phyloP scores from a whole-genome alignment of 2,329 filamentous ascomycete genomes.

The Cytospora mali region DNA sequence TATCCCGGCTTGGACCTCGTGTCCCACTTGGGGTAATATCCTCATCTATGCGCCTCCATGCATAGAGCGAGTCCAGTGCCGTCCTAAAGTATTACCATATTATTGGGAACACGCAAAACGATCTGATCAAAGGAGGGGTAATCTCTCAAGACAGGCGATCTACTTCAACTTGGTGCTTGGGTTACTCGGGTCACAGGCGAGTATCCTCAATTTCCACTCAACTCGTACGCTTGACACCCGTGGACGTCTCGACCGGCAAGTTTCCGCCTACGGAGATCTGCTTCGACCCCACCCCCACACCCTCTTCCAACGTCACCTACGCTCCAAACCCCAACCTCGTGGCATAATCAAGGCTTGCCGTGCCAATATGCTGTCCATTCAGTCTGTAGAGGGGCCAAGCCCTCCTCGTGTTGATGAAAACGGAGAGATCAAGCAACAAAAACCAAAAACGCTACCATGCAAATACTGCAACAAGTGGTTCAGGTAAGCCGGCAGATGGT shows the following conservation, averaged over 20 bases:
- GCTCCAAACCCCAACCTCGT: conserved; percentile 13
- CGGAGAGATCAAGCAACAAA: conserved; percentile 57
- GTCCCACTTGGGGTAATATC: conserved; percentile 14
- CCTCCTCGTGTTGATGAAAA: conserved; percentile 47
- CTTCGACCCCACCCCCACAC: conserved; percentile 11
- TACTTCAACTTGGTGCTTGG: conserved; percentile 13
- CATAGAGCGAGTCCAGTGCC: conserved; percentile 6
- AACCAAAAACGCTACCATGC: conserved; percentile 64
- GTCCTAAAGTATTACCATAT: conserved; percentile 6
- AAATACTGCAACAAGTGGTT: conserved; percentile 66
- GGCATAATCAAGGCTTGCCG: conserved; percentile 10
- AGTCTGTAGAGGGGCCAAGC: conserved; percentile 53
- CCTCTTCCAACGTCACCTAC: conserved; percentile 18
- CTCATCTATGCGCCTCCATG: conserved; percentile 17
- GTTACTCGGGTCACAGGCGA: conserved; percentile 6
- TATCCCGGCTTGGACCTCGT: conserved; percentile 9
- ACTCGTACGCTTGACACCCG: conserved; percentile 13
- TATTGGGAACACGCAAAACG: not conserved
- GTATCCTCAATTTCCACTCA: conserved; percentile 6
- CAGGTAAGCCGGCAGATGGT: conserved; percentile 48
- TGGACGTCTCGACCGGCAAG: conserved; percentile 11
- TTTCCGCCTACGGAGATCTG: conserved; percentile 10
- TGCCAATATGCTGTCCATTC: conserved; percentile 52
- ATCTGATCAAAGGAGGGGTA: conserved; percentile 13
- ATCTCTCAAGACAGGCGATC: conserved; percentile 13